phyloP scores from a whole-genome alignment of 345 rosid genomes.

The Hibiscus syriacus region DNA sequence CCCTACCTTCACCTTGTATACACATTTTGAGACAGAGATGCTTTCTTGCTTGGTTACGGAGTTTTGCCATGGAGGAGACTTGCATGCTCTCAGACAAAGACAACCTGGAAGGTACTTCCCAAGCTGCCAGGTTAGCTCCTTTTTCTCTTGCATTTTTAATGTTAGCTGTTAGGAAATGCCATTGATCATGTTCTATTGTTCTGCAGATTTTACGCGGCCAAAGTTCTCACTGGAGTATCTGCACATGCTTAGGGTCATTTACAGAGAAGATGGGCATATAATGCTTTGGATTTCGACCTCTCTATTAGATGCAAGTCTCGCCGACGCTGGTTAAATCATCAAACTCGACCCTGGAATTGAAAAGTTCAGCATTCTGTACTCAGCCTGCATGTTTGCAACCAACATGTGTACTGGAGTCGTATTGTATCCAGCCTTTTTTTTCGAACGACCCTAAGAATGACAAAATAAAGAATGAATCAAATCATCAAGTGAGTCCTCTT shows the following conservation, averaged over 20 bases:
- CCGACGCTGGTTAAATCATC: slow-evolving; percentile 53
- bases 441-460: slow-evolving; percentile 28
- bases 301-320: slow-evolving; percentile 57
- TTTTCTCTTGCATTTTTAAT: too few relatives aligned
- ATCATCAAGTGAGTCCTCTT: slow-evolving; percentile 45
- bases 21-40: too few relatives aligned
- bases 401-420: too few relatives aligned
- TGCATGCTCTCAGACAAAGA: too few relatives aligned
- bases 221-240: slow-evolving; percentile 83
- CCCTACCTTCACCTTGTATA: too few relatives aligned
- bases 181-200: not conserved
- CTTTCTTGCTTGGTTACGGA: too few relatives aligned
- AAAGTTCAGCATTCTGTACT: slow-evolving; percentile 38
- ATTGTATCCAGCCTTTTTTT: slow-evolving; percentile 48
- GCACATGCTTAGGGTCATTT: slow-evolving; percentile 85
- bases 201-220: slow-evolving; percentile 72
- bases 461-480: slow-evolving; percentile 20
- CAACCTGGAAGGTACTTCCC: too few relatives aligned
- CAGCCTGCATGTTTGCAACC: slow-evolving; percentile 52
- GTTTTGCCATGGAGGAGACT: too few relatives aligned
- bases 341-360: slow-evolving; percentile 23
- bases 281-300: slow-evolving; percentile 79
- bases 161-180: too few relatives aligned
- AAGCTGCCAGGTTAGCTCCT: too few relatives aligned
- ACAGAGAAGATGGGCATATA: slow-evolving; percentile 81